Evolutionary conservation across 2,329 filamentous ascomycete genomes (phyloP).

Genomic region (Zymoseptoria passerinii): DNA sequence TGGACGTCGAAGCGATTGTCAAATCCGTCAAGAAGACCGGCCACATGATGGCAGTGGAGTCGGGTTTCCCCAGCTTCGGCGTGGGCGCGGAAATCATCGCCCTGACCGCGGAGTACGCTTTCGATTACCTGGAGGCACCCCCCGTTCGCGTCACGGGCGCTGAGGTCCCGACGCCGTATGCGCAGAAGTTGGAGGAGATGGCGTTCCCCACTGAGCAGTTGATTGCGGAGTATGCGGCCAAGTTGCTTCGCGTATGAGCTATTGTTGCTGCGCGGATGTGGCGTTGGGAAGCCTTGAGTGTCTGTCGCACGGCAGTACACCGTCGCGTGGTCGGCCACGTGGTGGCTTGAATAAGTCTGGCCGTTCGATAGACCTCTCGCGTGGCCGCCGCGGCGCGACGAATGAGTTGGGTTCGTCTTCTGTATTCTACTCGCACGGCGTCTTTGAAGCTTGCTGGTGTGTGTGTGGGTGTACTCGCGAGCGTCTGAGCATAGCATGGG

Average conservation of each 20-base stretch:
- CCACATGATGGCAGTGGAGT: slow-evolving; percentile 84
- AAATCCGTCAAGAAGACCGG: slow-evolving; percentile 99
- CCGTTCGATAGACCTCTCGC: neutral
- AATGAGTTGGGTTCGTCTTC: neutral
- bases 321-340: slow-evolving; percentile 5
- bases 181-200: slow-evolving; percentile 87
- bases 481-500: slow-evolving; percentile 18
- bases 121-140: slow-evolving; percentile 93
- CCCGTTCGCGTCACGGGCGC: slow-evolving; percentile 91
- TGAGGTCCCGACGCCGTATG: slow-evolving; percentile 95
- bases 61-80: slow-evolving; percentile 91
- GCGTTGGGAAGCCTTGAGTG: slow-evolving; percentile 1
- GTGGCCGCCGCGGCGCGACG: neutral
- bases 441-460: neutral
- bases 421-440: slow-evolving; percentile 3
- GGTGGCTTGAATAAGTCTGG: slow-evolving; percentile 7
- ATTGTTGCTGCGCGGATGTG: neutral
- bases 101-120: slow-evolving; percentile 92
- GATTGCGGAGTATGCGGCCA: slow-evolving; percentile 81
- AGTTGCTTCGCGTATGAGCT: slow-evolving; percentile 66
- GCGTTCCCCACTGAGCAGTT: slow-evolving; percentile 83
- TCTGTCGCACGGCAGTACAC: neutral
- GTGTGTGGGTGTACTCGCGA: slow-evolving; percentile 9
- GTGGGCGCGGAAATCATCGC: slow-evolving; percentile 89
- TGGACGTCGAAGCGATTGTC: slow-evolving; percentile 90